These are phyloP conservation scores for Porogramme epimiltina DNA, from an alignment of 1,284 basidiomycete genomes.

Conservation along the genomic window DNA sequence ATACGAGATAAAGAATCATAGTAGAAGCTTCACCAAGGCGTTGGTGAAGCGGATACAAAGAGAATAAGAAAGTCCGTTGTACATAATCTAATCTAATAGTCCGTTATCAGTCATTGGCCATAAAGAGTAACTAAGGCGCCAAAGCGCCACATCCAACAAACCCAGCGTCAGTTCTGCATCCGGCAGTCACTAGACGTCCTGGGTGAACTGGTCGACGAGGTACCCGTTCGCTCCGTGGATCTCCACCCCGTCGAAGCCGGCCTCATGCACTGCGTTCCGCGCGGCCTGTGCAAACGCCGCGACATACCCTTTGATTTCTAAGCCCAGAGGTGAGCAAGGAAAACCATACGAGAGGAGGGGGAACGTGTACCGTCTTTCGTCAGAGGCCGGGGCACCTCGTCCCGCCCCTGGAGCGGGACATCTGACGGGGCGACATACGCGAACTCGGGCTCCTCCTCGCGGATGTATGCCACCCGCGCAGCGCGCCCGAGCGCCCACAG, in stretches of 20 bases:
- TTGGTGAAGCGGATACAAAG: too few relatives aligned
- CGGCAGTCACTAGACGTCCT: too few relatives aligned
- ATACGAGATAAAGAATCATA: too few relatives aligned
- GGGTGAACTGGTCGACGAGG: constrained; percentile 45
- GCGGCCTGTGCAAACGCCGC: constrained; percentile 40
- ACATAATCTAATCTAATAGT: too few relatives aligned
- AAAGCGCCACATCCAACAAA: too few relatives aligned
- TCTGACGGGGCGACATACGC: constrained; percentile 40
- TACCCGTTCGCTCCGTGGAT: constrained; percentile 40
- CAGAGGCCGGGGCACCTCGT: constrained; percentile 23
- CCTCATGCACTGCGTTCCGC: constrained; percentile 40
- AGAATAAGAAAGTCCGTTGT: too few relatives aligned
- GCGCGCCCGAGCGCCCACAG: constrained; percentile 48
- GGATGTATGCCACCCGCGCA: constrained; percentile 32
- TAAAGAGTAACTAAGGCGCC: too few relatives aligned
- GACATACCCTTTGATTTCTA: constrained; percentile 47
- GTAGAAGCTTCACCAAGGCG: too few relatives aligned
- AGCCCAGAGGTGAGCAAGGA: too few relatives aligned
- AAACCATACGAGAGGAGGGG: too few relatives aligned
- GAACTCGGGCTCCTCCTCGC: constrained; percentile 13
- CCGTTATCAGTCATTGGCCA: too few relatives aligned
- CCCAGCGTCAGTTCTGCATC: too few relatives aligned
- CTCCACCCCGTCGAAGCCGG: constrained; percentile 50
- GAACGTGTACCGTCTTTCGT: constrained; percentile 1
- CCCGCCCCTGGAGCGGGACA: constrained; percentile 23